Conservation (phyloP, 352 stramenopile genomes). For the Phytophthora boehmeriae region DNA sequence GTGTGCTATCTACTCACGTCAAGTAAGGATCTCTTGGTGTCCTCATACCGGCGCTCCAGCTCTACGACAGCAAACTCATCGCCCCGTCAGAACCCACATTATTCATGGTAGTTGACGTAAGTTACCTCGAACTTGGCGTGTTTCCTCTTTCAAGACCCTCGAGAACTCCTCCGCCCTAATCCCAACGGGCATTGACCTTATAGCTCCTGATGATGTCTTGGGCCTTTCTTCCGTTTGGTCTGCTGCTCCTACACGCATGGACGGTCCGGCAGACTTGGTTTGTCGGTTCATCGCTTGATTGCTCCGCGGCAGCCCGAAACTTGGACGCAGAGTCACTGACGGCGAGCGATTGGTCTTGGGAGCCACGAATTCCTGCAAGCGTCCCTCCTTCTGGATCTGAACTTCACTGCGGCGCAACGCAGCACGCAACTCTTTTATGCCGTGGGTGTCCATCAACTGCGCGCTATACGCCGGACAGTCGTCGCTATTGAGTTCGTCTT, state of each 20-base stretch:
- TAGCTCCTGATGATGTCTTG: conserved; percentile 1
- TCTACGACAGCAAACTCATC: conserved; percentile 34
- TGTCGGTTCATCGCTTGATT: conserved; percentile 7
- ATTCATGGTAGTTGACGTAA: too few species aligned
- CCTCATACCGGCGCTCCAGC: conserved; percentile 56
- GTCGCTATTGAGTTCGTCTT: not conserved
- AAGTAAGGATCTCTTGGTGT: conserved; percentile 60
- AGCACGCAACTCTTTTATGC: conserved; percentile 49
- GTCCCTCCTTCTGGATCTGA: conserved; percentile 48
- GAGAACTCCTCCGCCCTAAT: conserved; percentile 40
- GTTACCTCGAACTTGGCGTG: conserved; percentile 49
- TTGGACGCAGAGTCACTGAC: conserved; percentile 14
- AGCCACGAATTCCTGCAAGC: conserved; percentile 53
- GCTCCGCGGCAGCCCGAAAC: conserved; percentile 23
- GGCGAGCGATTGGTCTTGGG: conserved; percentile 21
- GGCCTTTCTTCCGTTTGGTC: not conserved
- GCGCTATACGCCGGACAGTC: conserved; percentile 42
- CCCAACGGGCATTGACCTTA: not conserved
- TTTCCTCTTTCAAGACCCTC: conserved; percentile 40
- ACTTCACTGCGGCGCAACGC: conserved; percentile 43
- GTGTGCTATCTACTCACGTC: conserved; percentile 31
- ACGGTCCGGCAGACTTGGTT: conserved; percentile 17
- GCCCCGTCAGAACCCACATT: too few species aligned
- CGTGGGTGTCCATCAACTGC: conserved; percentile 62
- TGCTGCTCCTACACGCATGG: not conserved